These are phyloP conservation scores for Picea glauca DNA, from an alignment of 75 land plant species.

Conservation along the genomic window DNA sequence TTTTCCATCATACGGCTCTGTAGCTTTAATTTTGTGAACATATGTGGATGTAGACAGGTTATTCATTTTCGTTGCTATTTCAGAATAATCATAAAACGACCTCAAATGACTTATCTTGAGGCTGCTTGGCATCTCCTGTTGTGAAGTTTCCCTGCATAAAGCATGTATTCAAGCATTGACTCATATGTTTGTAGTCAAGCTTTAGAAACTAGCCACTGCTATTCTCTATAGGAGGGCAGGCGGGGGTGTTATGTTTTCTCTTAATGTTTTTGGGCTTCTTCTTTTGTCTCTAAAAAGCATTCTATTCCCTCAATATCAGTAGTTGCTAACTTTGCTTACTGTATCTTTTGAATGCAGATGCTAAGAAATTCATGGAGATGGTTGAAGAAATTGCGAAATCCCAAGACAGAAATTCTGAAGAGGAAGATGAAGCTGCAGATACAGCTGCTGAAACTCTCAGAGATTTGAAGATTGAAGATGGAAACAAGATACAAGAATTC, in stretches of 20 bases:
- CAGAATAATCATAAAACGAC: background rate
- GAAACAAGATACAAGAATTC: background rate
- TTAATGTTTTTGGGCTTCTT: background rate
- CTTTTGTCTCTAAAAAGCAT: background rate
- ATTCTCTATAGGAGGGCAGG: background rate
- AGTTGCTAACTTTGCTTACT: background rate
- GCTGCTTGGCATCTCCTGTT: background rate
- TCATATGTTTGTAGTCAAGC: background rate
- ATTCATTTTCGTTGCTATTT: no score
- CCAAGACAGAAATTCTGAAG: slow-evolving; percentile 13
- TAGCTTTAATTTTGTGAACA: no score
- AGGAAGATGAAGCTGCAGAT: slow-evolving; percentile 33
- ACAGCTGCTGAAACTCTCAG: background rate
- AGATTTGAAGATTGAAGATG: slow-evolving; percentile 11
- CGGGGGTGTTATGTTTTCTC: background rate
- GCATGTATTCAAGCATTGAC: background rate
- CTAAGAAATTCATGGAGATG: slow-evolving; percentile 54
- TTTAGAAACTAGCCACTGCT: background rate
- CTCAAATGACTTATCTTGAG: background rate
- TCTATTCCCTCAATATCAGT: background rate
- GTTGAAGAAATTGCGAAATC: slow-evolving; percentile 50
- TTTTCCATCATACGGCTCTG: no score
- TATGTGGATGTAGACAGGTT: no score
- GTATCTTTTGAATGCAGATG: slow-evolving; percentile 25
- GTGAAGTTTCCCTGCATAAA: background rate